phyloP scores from a whole-genome alignment of 192 early-diverging fungal species.

The Rhizophagus clarus region DNA sequence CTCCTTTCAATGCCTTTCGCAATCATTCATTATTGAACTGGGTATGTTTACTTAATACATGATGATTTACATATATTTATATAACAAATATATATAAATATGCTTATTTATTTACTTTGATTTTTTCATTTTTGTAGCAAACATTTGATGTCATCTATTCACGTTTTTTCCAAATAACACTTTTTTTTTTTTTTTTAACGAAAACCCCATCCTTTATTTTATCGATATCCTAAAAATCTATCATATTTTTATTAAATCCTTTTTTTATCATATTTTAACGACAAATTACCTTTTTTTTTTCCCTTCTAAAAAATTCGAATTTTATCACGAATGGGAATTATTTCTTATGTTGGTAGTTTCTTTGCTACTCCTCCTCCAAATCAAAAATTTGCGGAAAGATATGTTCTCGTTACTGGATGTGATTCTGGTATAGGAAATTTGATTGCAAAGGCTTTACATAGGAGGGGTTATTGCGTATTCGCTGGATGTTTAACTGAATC shows the following conservation, averaged over 20 bases:
- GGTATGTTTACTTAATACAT: not conserved
- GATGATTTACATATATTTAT: too few species aligned
- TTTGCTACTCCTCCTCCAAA: constrained; percentile 23
- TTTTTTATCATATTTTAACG: not conserved
- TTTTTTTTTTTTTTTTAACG: not conserved
- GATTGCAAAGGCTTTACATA: constrained; percentile 31
- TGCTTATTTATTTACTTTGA: not conserved
- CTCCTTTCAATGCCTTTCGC: constrained; percentile 5
- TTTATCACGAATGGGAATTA: constrained; percentile 27
- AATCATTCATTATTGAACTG: constrained; percentile 18
- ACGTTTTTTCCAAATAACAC: not conserved
- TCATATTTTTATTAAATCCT: not conserved
- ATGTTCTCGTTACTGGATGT: constrained; percentile 32
- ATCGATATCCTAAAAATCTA: not conserved
- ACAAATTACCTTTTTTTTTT: not conserved
- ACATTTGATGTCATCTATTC: too few species aligned
- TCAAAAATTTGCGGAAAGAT: constrained; percentile 30
- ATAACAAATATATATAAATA: too few species aligned
- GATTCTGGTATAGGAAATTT: constrained; percentile 33
- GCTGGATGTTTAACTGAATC: constrained; percentile 27
- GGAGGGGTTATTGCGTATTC: constrained; percentile 30
- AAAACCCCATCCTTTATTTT: not conserved
- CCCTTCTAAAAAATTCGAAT: not conserved
- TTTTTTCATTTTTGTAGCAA: not conserved
- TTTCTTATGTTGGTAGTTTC: constrained; percentile 31